Evolutionary conservation across 2,329 filamentous ascomycete species (phyloP).

Genomic region (Peltaster fructicola): DNA sequence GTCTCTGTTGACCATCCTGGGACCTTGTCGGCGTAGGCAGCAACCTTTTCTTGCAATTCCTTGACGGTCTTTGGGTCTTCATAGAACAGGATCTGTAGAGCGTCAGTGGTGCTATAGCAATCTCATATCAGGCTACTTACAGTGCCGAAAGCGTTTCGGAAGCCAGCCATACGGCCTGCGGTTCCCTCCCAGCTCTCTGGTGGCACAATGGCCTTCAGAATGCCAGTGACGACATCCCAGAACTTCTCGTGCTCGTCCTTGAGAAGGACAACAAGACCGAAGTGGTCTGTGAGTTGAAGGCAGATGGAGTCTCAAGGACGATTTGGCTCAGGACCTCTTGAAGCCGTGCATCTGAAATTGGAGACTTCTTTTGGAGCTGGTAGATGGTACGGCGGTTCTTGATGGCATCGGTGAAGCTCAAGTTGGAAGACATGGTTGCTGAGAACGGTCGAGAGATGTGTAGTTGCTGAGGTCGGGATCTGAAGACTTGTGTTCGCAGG

Average conservation of each 20-base stretch:
- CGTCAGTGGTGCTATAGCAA: background rate
- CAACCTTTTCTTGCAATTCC: slow-evolving; percentile 48
- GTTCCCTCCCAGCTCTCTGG: slow-evolving; percentile 43
- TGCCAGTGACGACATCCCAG: slow-evolving; percentile 55
- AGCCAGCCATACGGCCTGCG: slow-evolving; percentile 33
- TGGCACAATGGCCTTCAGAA: slow-evolving; percentile 51
- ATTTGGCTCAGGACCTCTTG: slow-evolving; percentile 42
- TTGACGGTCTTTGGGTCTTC: slow-evolving; percentile 55
- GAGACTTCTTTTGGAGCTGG: slow-evolving; percentile 38
- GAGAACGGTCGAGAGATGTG: slow-evolving; percentile 5
- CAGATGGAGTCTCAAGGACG: slow-evolving; percentile 53
- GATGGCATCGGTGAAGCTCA: slow-evolving; percentile 43
- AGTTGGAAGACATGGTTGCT: slow-evolving; percentile 19
- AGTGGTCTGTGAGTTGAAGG: slow-evolving; percentile 80
- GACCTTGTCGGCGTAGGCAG: slow-evolving; percentile 65
- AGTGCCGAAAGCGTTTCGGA: slow-evolving; percentile 59
- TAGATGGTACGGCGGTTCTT: slow-evolving; percentile 45
- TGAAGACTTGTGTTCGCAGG: background rate
- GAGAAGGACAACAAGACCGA: slow-evolving; percentile 62
- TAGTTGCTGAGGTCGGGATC: background rate
- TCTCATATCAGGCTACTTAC: slow-evolving; percentile 30
- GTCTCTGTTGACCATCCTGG: slow-evolving; percentile 59
- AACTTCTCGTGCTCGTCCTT: slow-evolving; percentile 72
- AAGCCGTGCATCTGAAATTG: slow-evolving; percentile 52
- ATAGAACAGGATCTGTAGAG: slow-evolving; percentile 60